A percentile compares a stretch with the other conserved stretches of the same genome.
Conservation (phyloP, 257 asterid genomes). For the Solanum virginianum region DNA sequence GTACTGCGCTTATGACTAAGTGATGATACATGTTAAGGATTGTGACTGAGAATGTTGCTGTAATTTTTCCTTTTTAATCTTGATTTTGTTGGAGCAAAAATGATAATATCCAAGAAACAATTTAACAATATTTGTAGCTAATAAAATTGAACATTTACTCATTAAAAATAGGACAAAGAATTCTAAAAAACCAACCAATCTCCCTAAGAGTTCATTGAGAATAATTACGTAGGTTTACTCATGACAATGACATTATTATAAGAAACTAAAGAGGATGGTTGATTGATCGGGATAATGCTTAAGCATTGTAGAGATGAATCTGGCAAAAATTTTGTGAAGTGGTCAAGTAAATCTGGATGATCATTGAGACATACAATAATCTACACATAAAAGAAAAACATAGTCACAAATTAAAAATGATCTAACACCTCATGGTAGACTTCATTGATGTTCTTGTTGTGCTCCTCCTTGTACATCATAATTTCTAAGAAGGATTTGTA, state of each 20-base stretch:
- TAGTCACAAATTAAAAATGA: background rate
- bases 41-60: too few relatives aligned
- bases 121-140: background rate
- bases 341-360: conserved; percentile 85
- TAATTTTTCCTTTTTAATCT: background rate
- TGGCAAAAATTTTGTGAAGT: conserved; percentile 81
- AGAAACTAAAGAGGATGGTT: background rate
- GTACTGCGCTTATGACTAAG: too few relatives aligned
- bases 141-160: background rate
- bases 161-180: background rate
- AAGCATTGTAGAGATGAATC: conserved; percentile 42
- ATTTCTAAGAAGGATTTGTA: conserved; percentile 88
- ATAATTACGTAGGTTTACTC: background rate
- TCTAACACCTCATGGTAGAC: conserved; percentile 66
- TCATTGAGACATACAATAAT: conserved; percentile 66
- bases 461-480: conserved; percentile 83
- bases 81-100: background rate
- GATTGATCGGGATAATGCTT: conserved; percentile 9
- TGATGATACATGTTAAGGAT: too few relatives aligned
- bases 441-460: conserved; percentile 62
- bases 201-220: background rate
- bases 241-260: background rate
- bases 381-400: conserved; percentile 17
- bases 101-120: background rate
- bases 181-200: background rate